phyloP scores from a whole-genome alignment of 2,329 filamentous ascomycete species.

The Thermoascus crustaceus region DNA sequence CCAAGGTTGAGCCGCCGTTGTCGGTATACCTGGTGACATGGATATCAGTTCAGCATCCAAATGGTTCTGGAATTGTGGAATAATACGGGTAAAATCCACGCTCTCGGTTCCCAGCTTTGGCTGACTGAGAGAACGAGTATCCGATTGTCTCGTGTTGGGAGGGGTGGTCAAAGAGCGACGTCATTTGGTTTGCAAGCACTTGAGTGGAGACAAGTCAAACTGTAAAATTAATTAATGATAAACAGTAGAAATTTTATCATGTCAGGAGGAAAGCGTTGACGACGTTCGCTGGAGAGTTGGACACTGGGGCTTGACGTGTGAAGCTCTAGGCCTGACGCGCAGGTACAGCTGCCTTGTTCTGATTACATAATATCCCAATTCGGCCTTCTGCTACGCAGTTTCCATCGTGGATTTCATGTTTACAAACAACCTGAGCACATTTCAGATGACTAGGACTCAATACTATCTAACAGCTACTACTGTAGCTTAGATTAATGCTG shows the following conservation, averaged over 20 bases:
- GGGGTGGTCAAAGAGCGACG: conserved; percentile 44
- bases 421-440: no score
- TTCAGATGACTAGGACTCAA: no score
- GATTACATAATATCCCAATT: conserved; percentile 25
- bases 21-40: conserved; percentile 63
- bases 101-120: conserved; percentile 44
- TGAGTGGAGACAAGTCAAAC: no score
- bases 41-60: not conserved
- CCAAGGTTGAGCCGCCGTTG: conserved; percentile 93
- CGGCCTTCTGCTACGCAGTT: conserved; percentile 5
- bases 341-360: conserved; percentile 28
- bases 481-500: no score
- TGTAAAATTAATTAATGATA: no score
- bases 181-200: no score
- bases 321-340: conserved; percentile 22
- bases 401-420: no score
- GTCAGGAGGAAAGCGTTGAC: no score
- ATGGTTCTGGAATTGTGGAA: not conserved
- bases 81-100: conserved; percentile 89
- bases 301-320: not conserved
- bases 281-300: not conserved
- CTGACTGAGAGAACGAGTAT: conserved; percentile 52
- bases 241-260: no score
- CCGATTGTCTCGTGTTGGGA: conserved; percentile 46
- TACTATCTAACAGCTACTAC: no score